Conservation (phyloP, 345 rosid genomes). For the Euphorbia peplus region DNA sequence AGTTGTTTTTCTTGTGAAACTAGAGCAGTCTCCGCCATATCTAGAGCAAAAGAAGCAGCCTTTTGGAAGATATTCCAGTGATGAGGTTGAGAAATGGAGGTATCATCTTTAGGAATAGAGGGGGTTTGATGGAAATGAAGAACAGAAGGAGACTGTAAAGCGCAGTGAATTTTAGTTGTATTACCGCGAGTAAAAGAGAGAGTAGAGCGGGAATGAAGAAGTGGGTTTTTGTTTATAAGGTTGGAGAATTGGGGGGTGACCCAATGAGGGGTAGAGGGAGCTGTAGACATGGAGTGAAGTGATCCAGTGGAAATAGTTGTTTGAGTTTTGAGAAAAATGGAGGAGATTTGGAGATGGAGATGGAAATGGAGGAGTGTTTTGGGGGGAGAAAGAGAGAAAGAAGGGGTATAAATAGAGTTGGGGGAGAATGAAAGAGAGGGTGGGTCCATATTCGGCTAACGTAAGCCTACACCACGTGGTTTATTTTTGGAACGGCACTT, state of each 20-base stretch:
- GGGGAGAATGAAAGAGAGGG: neutral
- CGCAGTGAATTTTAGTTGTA: conserved; percentile 22
- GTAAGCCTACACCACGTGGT: conserved; percentile 42
- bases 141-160: conserved; percentile 53
- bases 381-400: conserved; percentile 8
- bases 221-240: too few relatives aligned
- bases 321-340: neutral
- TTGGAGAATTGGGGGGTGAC: conserved; percentile 32
- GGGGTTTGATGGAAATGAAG: conserved; percentile 45
- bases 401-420: conserved; percentile 34
- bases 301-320: neutral
- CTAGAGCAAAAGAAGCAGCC: conserved; percentile 60
- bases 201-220: too few relatives aligned
- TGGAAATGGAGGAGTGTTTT: neutral
- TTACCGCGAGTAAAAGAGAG: too few relatives aligned
- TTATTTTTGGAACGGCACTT: conserved; percentile 30
- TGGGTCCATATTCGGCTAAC: conserved; percentile 36
- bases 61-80: conserved; percentile 64
- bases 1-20: conserved; percentile 53
- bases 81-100: conserved; percentile 17
- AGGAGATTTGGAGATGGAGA: neutral
- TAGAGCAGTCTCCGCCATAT: conserved; percentile 61
- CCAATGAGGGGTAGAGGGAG: conserved; percentile 33
- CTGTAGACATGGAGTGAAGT: conserved; percentile 38
- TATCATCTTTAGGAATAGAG: conserved; percentile 27